phyloP scores from a whole-genome alignment of 208 protist genomes.

The Crithidia fasciculata region DNA sequence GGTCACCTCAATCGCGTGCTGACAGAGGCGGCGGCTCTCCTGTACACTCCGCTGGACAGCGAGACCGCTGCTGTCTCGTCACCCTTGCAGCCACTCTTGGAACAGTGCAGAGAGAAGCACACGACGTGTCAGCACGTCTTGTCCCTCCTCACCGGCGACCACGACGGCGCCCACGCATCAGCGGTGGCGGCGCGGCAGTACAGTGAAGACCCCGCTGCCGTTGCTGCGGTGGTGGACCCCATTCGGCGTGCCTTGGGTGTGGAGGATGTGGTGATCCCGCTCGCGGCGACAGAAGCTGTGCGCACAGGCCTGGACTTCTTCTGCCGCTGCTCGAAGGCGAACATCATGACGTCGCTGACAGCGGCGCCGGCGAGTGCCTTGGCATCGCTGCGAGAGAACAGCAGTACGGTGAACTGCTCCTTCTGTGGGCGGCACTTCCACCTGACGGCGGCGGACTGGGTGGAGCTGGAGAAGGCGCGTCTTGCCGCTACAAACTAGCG shows the following conservation, averaged over 20 bases:
- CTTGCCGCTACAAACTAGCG: no score
- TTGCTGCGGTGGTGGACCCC: slow-evolving; percentile 54
- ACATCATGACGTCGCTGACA: slow-evolving; percentile 46
- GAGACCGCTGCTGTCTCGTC: neutral
- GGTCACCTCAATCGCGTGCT: slow-evolving; percentile 50
- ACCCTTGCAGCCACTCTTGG: slow-evolving; percentile 20
- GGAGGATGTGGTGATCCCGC: slow-evolving; percentile 24
- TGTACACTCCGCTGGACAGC: slow-evolving; percentile 1
- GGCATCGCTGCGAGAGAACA: slow-evolving; percentile 15
- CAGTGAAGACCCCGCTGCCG: slow-evolving; percentile 44
- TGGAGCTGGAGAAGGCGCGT: slow-evolving; percentile 29
- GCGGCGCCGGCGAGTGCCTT: slow-evolving; percentile 17
- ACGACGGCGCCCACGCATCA: slow-evolving; percentile 60
- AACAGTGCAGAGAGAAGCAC: slow-evolving; percentile 28
- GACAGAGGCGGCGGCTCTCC: slow-evolving; percentile 31
- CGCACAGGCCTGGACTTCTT: slow-evolving; percentile 82
- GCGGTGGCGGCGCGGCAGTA: slow-evolving; percentile 61
- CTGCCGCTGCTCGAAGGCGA: slow-evolving; percentile 73
- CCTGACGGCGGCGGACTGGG: slow-evolving; percentile 44
- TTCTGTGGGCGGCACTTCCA: slow-evolving; percentile 51
- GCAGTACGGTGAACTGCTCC: slow-evolving; percentile 33
- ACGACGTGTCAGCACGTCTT: slow-evolving; percentile 65
- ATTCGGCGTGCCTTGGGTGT: slow-evolving; percentile 48
- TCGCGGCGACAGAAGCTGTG: slow-evolving; percentile 37
- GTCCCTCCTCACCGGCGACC: slow-evolving; percentile 71